Evolutionary conservation across 192 early-diverging fungal genomes (phyloP).

Genomic region (Borealophlyctis nickersoniae): DNA sequence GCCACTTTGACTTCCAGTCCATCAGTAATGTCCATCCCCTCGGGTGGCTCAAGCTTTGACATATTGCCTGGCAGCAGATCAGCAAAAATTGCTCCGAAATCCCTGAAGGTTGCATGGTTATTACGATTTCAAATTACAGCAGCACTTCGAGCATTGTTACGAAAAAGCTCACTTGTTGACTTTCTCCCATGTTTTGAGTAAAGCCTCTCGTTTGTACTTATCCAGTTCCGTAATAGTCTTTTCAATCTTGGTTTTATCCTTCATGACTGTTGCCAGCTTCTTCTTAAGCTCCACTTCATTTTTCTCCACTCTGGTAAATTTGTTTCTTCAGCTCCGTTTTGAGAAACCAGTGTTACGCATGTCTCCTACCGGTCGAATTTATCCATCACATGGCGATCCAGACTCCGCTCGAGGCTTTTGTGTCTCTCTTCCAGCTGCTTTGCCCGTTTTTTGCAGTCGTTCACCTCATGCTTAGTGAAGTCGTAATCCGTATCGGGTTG

Average conservation of each 20-base stretch:
- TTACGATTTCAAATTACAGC: too few species aligned
- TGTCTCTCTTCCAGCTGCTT: constrained; percentile 75
- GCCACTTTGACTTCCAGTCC: constrained; percentile 94
- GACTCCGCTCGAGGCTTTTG: constrained; percentile 75
- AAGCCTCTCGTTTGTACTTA: constrained; percentile 84
- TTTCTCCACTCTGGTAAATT: constrained; percentile 72
- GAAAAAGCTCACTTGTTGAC: constrained; percentile 69
- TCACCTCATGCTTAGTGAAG: constrained; percentile 72
- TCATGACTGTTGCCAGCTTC: constrained; percentile 84
- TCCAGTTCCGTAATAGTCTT: constrained; percentile 87
- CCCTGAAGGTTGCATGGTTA: constrained; percentile 50
- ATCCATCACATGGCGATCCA: constrained; percentile 93
- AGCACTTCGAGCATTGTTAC: too few species aligned
- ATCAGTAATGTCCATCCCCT: constrained; percentile 71
- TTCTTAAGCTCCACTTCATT: constrained; percentile 77
- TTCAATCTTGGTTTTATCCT: constrained; percentile 94
- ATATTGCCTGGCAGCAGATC: constrained; percentile 91
- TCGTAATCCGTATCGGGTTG: constrained; percentile 78
- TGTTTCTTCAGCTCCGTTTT: neutral
- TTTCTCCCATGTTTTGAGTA: constrained; percentile 84
- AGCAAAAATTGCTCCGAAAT: constrained; percentile 95
- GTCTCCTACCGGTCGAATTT: constrained; percentile 80
- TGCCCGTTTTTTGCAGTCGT: constrained; percentile 69
- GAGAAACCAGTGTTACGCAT: constrained; percentile 5
- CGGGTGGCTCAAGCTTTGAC: constrained; percentile 81